Evolutionary conservation across 1,139 yeast species (phyloP), one percentile per base, ranked within the genome.

Genomic region (Saccharomyces hybrid): DNA sequence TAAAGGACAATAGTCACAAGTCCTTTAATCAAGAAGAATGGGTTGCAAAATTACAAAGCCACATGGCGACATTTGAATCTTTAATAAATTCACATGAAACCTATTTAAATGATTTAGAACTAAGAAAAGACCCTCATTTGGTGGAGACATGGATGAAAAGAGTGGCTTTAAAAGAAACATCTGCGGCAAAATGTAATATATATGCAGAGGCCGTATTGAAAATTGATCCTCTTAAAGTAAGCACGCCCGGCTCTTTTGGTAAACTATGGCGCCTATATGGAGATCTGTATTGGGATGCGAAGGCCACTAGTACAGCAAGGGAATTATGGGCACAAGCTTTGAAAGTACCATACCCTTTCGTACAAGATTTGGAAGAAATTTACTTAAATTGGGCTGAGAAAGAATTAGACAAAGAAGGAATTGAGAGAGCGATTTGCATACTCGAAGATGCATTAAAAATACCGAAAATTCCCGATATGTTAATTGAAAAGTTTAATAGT

Each of bases 221-320:
- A 1, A 81, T 90, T 12, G 80, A 85, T 59, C 93, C 96, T 0
- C 71, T 78, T 24, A 78, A 76, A 55, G 82, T 84, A 5, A 21
- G 32, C 0, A 67, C 67, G 16, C 74, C 67, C 52, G 78, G 74
- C 1, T 60, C 71, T 1, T 67, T 85, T 8, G 77, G 82, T 0
- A 70, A 77, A 42, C 65, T 90, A 9, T 91, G 97, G 96, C 73
- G 80, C 9, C 72, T 75, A 11, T 90, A 88, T 68, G 87, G 96
- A 0, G 71, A 73, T 26, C 70, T 86, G 2, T 90, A 88, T 68
- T 82, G 84, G 52, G 70, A 73, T 1, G 73, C 76, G 51, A 72
- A 74, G 0, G 88, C 87, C 61, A 68, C 77, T 34, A 78, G 76
- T 38, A 81, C 89, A 0, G 89, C 95, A 0, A 73, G 86, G 58